Evolutionary conservation across 2,329 filamentous ascomycete genomes (phyloP).

Genomic region (Macrophomina pseudophaseolina): DNA sequence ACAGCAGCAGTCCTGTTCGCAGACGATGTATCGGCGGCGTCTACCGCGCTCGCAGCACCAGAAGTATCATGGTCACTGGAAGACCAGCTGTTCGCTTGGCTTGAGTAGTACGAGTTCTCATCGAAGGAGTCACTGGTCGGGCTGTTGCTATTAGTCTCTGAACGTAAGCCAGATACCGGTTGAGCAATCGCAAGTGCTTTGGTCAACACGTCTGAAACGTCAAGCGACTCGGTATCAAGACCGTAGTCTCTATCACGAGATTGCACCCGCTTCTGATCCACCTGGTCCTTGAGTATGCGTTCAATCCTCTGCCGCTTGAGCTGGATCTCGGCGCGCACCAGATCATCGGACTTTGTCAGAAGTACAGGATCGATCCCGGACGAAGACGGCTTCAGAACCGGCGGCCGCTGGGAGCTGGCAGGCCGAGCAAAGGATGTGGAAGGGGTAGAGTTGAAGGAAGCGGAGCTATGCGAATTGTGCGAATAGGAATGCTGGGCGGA

Average conservation of each 20-base stretch:
- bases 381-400: constrained; percentile 51
- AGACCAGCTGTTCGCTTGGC: constrained; percentile 79
- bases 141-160: constrained; percentile 62
- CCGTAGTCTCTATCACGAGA: constrained; percentile 55
- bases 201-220: constrained; percentile 48
- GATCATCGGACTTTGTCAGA: constrained; percentile 82
- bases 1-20: constrained; percentile 10
- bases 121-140: constrained; percentile 83
- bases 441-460: constrained; percentile 32
- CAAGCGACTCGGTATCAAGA: constrained; percentile 53
- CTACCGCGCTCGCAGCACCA: constrained; percentile 38
- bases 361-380: constrained; percentile 81
- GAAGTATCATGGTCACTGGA: constrained; percentile 50
- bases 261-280: constrained; percentile 65
- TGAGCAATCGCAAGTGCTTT: constrained; percentile 76
- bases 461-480: constrained; percentile 16
- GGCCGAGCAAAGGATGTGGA: constrained; percentile 22
- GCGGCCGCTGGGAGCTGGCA: constrained; percentile 13
- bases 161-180: constrained; percentile 64
- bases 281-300: constrained; percentile 74
- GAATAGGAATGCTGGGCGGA: constrained; percentile 9
- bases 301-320: constrained; percentile 83
- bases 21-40: constrained; percentile 24
- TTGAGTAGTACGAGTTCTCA: constrained; percentile 95
- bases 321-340: constrained; percentile 81